Evolutionary conservation across 2,329 filamentous ascomycete genomes (phyloP).

Genomic region (Zymoseptoria ardabiliae): DNA sequence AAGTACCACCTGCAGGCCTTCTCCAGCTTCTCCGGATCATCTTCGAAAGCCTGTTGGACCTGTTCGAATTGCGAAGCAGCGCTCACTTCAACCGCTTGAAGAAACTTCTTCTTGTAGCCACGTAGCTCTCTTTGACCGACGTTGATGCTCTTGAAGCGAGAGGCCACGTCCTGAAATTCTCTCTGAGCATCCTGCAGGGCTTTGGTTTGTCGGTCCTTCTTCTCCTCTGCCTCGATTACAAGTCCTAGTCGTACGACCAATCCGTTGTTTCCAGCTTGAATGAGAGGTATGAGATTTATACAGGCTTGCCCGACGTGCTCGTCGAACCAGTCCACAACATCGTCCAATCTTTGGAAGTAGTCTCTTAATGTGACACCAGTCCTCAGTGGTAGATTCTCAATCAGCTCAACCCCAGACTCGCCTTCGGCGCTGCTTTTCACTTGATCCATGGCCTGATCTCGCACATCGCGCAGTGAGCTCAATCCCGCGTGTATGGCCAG

Average conservation of each 20-base stretch:
- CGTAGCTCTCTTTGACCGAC: conserved; percentile 77
- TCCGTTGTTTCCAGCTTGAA: conserved; percentile 78
- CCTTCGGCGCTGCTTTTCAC: conserved; percentile 67
- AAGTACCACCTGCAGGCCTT: conserved; percentile 95
- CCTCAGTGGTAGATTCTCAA: conserved; percentile 60
- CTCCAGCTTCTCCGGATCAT: conserved; percentile 73
- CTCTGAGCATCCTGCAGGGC: conserved; percentile 90
- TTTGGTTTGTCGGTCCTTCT: conserved; percentile 84
- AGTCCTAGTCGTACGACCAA: conserved; percentile 86
- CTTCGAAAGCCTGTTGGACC: conserved; percentile 67
- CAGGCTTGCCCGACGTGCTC: conserved; percentile 85
- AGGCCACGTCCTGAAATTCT: conserved; percentile 90
- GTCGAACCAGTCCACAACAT: conserved; percentile 89
- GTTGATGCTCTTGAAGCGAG: conserved; percentile 89
- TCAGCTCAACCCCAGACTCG: conserved; percentile 93
- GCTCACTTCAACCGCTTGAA: conserved; percentile 67
- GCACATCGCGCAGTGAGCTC: conserved; percentile 83
- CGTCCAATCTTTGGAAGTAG: conserved; percentile 80
- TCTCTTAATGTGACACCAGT: conserved; percentile 69
- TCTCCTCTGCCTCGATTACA: conserved; percentile 91
- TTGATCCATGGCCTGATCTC: conserved; percentile 94
- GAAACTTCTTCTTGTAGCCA: conserved; percentile 94
- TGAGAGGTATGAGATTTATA: conserved; percentile 79
- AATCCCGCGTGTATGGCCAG: conserved; percentile 86
- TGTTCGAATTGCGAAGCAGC: conserved; percentile 68